Evolutionary conservation across 208 protist genomes (phyloP).

Genomic region (Acanthamoeba lenticulata): DNA sequence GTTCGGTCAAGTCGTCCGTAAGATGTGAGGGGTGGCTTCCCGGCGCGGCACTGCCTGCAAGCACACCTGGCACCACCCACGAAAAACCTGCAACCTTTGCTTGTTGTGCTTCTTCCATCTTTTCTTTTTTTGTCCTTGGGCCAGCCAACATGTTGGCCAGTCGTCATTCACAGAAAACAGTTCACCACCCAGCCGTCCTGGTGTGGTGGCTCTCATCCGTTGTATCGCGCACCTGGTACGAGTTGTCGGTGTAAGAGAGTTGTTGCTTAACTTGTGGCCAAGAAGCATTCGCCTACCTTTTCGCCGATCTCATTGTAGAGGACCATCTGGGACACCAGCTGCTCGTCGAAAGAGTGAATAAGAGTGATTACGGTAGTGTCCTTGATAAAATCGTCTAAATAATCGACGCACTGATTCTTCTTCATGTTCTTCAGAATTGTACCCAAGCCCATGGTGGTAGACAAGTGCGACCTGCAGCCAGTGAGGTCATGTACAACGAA

Average conservation of each 20-base stretch:
- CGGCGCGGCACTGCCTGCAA: not conserved
- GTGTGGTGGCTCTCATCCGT: conserved; percentile 31
- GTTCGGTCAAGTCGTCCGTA: not conserved
- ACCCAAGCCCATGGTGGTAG: not conserved
- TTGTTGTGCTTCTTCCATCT: not conserved
- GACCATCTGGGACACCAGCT: not conserved
- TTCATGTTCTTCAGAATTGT: conserved; percentile 25
- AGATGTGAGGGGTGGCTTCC: not conserved
- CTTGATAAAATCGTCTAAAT: not conserved
- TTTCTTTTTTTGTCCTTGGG: not conserved
- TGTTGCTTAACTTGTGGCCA: not conserved
- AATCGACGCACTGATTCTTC: conserved; percentile 35
- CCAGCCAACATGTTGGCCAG: too few relatives aligned
- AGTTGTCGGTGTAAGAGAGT: not conserved
- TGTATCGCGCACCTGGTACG: not conserved
- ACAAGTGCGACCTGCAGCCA: not conserved
- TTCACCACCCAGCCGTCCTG: not conserved
- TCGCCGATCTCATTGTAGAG: conserved; percentile 5
- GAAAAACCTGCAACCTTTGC: not conserved
- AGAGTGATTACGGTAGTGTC: conserved; percentile 32
- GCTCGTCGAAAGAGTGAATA: conserved; percentile 11
- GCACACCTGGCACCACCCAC: not conserved
- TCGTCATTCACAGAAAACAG: too few relatives aligned
- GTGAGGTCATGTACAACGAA: too few relatives aligned
- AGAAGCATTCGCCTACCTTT: not conserved